Evolutionary conservation across 1,284 basidiomycete species (phyloP).

Genomic region (Boletus sp.): DNA sequence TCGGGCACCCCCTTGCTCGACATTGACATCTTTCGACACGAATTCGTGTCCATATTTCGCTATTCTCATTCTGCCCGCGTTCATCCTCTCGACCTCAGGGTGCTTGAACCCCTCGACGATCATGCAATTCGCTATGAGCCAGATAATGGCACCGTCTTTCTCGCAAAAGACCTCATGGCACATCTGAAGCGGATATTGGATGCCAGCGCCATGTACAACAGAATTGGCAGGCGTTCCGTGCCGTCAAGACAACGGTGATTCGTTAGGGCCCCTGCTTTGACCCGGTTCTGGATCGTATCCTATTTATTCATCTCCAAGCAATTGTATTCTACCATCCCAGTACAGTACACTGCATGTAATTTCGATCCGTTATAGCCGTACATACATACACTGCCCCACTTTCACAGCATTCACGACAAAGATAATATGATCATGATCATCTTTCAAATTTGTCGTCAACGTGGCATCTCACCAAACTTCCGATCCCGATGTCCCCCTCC

Average conservation of each 20-base stretch:
- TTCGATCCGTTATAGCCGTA: background rate
- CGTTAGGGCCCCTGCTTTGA: background rate
- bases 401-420: no score
- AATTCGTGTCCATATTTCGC: conserved; percentile 58
- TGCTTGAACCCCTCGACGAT: conserved; percentile 53
- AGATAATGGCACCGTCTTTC: conserved; percentile 59
- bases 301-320: conserved; percentile 6
- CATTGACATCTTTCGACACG: conserved; percentile 46
- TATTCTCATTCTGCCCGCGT: conserved; percentile 43
- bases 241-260: conserved; percentile 15
- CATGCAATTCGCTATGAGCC: conserved; percentile 52
- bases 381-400: background rate
- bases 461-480: conserved; percentile 9
- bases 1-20: conserved; percentile 18
- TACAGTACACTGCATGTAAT: background rate
- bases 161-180: conserved; percentile 54
- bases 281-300: background rate
- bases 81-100: conserved; percentile 49
- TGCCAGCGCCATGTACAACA: conserved; percentile 16
- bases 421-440: no score
- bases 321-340: conserved; percentile 16
- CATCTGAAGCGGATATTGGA: conserved; percentile 45
- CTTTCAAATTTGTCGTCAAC: background rate
- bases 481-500: background rate
- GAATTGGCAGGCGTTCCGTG: conserved; percentile 4